Evolutionary conservation across 2,329 filamentous ascomycete species (phyloP).

Genomic region (Talaromyces funiculosus): DNA sequence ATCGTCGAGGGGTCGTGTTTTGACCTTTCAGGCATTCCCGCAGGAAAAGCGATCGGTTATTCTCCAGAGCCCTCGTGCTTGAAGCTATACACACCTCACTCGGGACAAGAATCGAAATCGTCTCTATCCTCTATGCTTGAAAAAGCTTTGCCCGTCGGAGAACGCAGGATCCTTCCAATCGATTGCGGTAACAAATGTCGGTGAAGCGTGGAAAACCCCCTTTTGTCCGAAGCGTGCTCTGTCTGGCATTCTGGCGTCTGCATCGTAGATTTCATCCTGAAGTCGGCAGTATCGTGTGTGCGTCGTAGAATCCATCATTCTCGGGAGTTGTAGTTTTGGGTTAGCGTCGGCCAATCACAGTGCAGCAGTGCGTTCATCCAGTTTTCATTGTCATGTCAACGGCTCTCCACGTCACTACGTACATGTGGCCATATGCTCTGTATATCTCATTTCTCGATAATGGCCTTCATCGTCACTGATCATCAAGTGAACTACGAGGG

Average conservation of each 20-base stretch:
- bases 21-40: neutral
- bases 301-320: constrained; percentile 7
- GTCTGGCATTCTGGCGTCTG: neutral
- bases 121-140: neutral
- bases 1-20: neutral
- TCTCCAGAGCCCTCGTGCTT: neutral
- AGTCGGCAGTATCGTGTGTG: constrained; percentile 3
- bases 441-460: neutral
- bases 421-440: too few species aligned
- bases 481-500: too few species aligned
- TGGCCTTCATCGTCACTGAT: neutral
- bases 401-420: neutral
- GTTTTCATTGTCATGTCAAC: neutral
- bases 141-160: neutral
- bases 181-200: neutral
- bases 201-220: neutral
- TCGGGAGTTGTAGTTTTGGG: neutral
- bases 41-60: neutral
- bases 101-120: neutral
- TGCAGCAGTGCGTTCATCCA: neutral
- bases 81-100: neutral
- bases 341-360: neutral
- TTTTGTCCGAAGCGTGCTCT: neutral
- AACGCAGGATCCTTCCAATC: neutral
- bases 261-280: constrained; percentile 4